phyloP scores from a whole-genome alignment of 257 asterid genomes.

The Ligustrum vulgare region DNA sequence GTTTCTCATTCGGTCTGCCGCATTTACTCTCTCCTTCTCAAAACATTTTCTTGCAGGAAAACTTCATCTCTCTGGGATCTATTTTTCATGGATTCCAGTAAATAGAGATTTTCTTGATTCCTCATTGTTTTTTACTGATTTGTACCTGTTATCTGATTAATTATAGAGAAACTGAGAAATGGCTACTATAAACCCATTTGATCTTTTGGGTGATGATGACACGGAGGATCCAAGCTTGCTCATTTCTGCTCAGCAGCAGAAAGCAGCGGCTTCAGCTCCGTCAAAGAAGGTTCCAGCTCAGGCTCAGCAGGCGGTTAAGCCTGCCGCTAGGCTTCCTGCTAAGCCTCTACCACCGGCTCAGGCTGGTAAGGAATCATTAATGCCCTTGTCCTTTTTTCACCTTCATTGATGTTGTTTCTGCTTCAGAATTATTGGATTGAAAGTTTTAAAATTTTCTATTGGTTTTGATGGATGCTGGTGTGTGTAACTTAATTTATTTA shows the following conservation, averaged over 20 bases:
- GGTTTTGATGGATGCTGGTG: background rate
- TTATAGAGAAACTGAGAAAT: constrained; percentile 5
- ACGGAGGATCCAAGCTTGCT: constrained; percentile 55
- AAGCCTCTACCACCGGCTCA: constrained; percentile 65
- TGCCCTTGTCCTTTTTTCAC: background rate
- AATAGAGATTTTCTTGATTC: constrained; percentile 16
- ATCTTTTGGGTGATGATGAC: constrained; percentile 63
- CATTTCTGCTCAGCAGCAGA: constrained; percentile 47
- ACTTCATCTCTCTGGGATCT: background rate
- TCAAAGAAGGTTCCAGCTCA: constrained; percentile 43
- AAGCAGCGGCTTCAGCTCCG: constrained; percentile 29
- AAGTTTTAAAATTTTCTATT: background rate
- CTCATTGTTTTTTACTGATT: constrained; percentile 14
- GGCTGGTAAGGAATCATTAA: constrained; percentile 48
- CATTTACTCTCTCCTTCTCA: background rate
- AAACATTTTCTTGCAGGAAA: background rate
- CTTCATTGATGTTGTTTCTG: background rate
- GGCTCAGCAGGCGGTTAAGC: constrained; percentile 33
- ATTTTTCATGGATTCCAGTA: constrained; percentile 30
- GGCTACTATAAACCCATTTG: constrained; percentile 65
- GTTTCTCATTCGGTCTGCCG: background rate
- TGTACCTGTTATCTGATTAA: background rate
- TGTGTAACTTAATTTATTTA: background rate
- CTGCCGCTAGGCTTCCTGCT: constrained; percentile 50
- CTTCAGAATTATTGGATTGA: background rate